These are phyloP conservation scores for Auricularia sp. DNA, from an alignment of 768 basidiomycete genomes.

Conservation along the genomic window DNA sequence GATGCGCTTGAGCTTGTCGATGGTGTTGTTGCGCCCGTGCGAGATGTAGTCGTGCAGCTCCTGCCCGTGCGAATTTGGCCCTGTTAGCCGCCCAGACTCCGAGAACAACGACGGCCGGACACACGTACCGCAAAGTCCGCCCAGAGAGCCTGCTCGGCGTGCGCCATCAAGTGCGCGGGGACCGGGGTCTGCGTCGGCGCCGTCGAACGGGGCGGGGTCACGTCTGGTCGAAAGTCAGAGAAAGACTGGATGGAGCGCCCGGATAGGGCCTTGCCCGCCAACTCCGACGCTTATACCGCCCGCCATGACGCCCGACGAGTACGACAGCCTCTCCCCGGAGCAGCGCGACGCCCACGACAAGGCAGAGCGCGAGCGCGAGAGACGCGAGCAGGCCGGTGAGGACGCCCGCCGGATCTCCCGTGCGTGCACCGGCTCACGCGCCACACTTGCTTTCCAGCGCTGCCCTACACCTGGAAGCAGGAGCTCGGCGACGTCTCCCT, in stretches of 20 bases:
- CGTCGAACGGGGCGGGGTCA: too few relatives aligned
- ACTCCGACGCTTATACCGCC: not conserved
- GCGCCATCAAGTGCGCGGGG: constrained; percentile 40
- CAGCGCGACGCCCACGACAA: constrained; percentile 67
- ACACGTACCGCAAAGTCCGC: constrained; percentile 59
- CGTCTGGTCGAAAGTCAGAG: not conserved
- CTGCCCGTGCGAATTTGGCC: constrained; percentile 25
- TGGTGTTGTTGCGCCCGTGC: constrained; percentile 46
- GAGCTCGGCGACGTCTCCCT: constrained; percentile 82
- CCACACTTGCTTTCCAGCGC: constrained; percentile 33
- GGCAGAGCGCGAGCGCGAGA: constrained; percentile 56
- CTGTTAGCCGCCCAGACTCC: not conserved
- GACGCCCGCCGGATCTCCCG: not conserved
- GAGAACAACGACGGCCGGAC: not conserved
- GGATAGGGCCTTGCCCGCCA: not conserved
- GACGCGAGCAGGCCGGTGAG: constrained; percentile 73
- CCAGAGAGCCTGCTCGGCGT: constrained; percentile 41
- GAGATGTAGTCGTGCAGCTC: constrained; percentile 58
- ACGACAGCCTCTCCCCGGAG: constrained; percentile 68
- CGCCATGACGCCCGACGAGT: constrained; percentile 35
- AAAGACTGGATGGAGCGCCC: not conserved
- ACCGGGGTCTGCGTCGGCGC: too few relatives aligned
- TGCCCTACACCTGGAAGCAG: constrained; percentile 91
- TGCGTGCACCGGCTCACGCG: not conserved
- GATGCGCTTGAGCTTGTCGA: constrained; percentile 78